A percentile compares a stretch with the other conserved stretches of the same genome.
These are phyloP conservation scores for Ustilaginoidea virens DNA, from an alignment of 2,329 filamentous ascomycete species.

Conservation along the genomic window DNA sequence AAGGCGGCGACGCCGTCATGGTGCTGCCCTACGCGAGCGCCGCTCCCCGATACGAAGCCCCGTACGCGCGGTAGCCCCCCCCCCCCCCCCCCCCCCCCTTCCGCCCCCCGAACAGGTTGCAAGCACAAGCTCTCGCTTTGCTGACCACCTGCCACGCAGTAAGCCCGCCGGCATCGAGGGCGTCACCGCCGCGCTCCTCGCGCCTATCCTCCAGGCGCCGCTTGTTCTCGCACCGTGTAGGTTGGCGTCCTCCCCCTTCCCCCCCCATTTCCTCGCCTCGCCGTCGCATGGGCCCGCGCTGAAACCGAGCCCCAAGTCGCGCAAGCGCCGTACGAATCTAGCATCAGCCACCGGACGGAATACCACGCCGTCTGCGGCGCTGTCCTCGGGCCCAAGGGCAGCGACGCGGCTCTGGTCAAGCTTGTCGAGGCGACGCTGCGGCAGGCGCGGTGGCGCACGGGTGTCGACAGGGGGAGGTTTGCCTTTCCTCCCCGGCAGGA, in stretches of 20 bases:
- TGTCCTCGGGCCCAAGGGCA: conserved; percentile 13
- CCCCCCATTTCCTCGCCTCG: too few species aligned
- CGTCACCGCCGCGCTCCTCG: conserved; percentile 13
- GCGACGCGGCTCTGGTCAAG: conserved; percentile 13
- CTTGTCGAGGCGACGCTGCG: conserved; percentile 14
- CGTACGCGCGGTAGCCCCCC: too few species aligned
- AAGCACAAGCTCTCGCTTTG: neutral
- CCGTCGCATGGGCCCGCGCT: too few species aligned
- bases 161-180: conserved; percentile 8
- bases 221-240: conserved; percentile 20
- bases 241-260: conserved; percentile 6
- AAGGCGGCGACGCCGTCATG: conserved; percentile 8
- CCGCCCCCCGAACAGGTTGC: neutral
- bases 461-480: conserved; percentile 14
- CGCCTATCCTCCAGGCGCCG: conserved; percentile 14
- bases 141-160: conserved; percentile 1
- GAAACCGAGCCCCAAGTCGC: too few species aligned
- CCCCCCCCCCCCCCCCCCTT: too few species aligned
- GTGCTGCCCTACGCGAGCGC: conserved; percentile 11
- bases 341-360: conserved; percentile 13
- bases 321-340: conserved; percentile 16
- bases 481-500: conserved; percentile 17
- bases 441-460: conserved; percentile 12
- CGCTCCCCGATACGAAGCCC: conserved; percentile 8
- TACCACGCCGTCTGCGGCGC: conserved; percentile 16